A percentile compares a stretch with the other conserved stretches of the same genome.
phyloP scores from a whole-genome alignment of 2,329 filamentous ascomycete genomes.

The Phyllosticta paracitricarpa region DNA sequence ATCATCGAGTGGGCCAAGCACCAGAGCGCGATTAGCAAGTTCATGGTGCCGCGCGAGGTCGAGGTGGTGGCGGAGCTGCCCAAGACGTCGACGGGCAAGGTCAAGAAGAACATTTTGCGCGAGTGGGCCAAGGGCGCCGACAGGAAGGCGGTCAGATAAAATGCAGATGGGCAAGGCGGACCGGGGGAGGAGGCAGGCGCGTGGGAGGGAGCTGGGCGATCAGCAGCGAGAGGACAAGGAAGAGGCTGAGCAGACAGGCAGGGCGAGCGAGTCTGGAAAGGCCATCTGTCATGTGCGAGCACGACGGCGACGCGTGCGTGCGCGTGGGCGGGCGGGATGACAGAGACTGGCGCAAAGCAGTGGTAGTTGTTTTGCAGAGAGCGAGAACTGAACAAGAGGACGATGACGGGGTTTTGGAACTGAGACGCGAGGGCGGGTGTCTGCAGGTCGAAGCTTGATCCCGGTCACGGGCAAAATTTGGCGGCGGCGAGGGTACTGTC shows the following conservation, averaged over 20 bases:
- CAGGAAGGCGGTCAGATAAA: slow-evolving; percentile 5
- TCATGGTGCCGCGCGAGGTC: slow-evolving; percentile 69
- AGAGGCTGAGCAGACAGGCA: background rate
- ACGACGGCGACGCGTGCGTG: background rate
- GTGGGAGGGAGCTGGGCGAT: background rate
- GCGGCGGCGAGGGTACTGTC: background rate
- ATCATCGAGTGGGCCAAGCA: slow-evolving; percentile 81
- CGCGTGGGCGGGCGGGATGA: background rate
- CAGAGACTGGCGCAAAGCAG: background rate
- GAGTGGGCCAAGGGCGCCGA: slow-evolving; percentile 62
- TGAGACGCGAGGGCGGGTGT: background rate
- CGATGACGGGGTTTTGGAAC: background rate
- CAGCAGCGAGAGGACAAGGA: slow-evolving; percentile 7
- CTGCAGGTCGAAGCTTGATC: background rate
- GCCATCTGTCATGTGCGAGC: background rate
- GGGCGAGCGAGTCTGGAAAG: background rate
- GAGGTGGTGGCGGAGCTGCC: slow-evolving; percentile 81
- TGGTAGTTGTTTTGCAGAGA: background rate
- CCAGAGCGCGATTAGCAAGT: slow-evolving; percentile 71
- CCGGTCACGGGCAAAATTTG: background rate
- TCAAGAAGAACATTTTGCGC: slow-evolving; percentile 86
- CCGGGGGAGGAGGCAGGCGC: background rate
- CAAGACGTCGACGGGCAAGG: slow-evolving; percentile 94
- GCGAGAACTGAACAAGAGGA: background rate
- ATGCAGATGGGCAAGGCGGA: slow-evolving; percentile 5